Base-by-base conservation (phyloP, 1,284 basidiomycete genomes). In the Chondrostereum purpureum region DNA sequence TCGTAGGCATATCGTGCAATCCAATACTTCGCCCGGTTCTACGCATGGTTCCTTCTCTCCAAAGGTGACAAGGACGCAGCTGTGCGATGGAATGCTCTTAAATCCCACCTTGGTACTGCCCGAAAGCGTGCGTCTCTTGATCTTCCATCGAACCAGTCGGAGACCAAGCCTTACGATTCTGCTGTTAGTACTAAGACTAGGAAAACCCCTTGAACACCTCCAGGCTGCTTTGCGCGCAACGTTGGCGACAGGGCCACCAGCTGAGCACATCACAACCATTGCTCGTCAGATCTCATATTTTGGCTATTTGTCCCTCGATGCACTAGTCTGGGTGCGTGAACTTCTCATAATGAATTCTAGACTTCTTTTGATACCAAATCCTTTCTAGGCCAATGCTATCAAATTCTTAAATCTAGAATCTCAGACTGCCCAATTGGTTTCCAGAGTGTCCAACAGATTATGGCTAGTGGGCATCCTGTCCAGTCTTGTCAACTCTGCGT, bases 131-230 rank as follows among this genome's bases (percentile, higher is more conserved):
- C 52, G 85, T 66, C 12, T 23, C 42, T n/a, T 17, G 8, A n/a
- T n/a, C n/a, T n/a, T n/a, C n/a, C n/a, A n/a, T n/a, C n/a, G 8
- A 43, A 38, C 44, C 16, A 46, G 14, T 19, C 38, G 12, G 13
- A 31, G 13, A 3, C 10, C 10, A 33, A 8, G 10, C 18, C 8
- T 8, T 38, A 50, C 23, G 33, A 34, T 40, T 42, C 16, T 34
- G 24, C 42, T 20, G 39, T 52, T 31, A 96, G 93, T 97, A 43
- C 76, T 98, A 76, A 80, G 95, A 16, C 72, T 98, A 44, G 92
- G 93, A 57, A 96, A 97, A 67, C 93, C 93, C 21, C 58, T 96
- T 51, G 95, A 99, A 63, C 92, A 97, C 68, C 74, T 96, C 14
- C 96, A 99, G 65, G 82, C 92, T 2, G 92, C 92, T 17, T 70